Conservation (phyloP, 2,329 filamentous ascomycete species). For the Trichoderma semiorbis region DNA sequence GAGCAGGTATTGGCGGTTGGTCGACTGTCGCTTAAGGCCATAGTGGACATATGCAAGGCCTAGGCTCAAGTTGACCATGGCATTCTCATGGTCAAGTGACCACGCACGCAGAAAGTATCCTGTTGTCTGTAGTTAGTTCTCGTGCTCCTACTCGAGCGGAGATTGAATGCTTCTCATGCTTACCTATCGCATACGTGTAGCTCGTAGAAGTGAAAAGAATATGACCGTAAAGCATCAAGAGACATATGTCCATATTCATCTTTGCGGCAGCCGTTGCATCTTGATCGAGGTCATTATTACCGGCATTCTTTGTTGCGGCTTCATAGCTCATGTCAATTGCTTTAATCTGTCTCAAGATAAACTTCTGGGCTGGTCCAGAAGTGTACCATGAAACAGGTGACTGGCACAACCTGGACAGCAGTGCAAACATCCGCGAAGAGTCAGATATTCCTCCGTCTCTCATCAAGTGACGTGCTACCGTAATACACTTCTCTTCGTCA, state of each 20-base stretch:
- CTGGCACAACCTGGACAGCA: slow-evolving; percentile 72
- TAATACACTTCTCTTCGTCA: slow-evolving; percentile 71
- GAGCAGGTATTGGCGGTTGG: slow-evolving; percentile 85
- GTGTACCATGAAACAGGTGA: slow-evolving; percentile 73
- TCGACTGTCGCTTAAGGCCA: slow-evolving; percentile 81
- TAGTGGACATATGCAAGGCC: slow-evolving; percentile 85
- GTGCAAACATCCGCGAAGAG: slow-evolving; percentile 77
- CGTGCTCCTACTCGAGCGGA: no score
- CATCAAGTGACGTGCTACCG: slow-evolving; percentile 79
- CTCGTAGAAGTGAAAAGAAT: slow-evolving; percentile 81
- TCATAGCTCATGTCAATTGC: slow-evolving; percentile 68
- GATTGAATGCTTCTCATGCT: slow-evolving; percentile 22
- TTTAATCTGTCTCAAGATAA: slow-evolving; percentile 86
- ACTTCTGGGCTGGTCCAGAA: slow-evolving; percentile 81
- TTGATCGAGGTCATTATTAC: slow-evolving; percentile 23
- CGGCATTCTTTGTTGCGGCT: slow-evolving; percentile 31
- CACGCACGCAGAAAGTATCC: slow-evolving; percentile 80
- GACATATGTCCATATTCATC: slow-evolving; percentile 64
- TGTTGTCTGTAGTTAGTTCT: slow-evolving; percentile 27
- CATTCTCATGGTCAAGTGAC: slow-evolving; percentile 71
- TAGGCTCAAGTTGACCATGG: slow-evolving; percentile 75
- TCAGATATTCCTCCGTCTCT: slow-evolving; percentile 78
- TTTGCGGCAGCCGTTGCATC: background rate
- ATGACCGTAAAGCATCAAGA: slow-evolving; percentile 87
- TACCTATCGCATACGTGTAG: slow-evolving; percentile 77